A percentile compares a stretch with the other conserved stretches of the same genome.
phyloP scores from a whole-genome alignment of 2,329 filamentous ascomycete species.

The Hymenoscyphus fraxineus region DNA sequence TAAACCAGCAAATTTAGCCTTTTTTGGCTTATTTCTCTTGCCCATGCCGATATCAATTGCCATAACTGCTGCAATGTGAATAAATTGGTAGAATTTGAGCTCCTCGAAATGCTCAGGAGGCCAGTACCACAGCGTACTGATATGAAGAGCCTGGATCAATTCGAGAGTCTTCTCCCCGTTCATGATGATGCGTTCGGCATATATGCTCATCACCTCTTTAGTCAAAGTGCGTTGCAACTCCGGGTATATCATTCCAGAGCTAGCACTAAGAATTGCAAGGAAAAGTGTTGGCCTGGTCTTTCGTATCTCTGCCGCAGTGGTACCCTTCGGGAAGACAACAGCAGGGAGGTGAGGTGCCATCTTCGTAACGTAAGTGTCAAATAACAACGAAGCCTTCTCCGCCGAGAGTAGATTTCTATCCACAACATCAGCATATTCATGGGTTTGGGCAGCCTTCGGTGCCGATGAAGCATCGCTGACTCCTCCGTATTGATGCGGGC shows the following conservation, averaged over 20 bases:
- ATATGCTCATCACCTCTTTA: constrained; percentile 45
- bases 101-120: constrained; percentile 45
- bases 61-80: constrained; percentile 50
- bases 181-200: constrained; percentile 45
- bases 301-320: constrained; percentile 53
- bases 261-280: constrained; percentile 62
- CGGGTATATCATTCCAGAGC: constrained; percentile 52
- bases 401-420: constrained; percentile 57
- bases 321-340: constrained; percentile 55
- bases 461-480: not conserved
- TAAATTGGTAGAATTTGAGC: constrained; percentile 49
- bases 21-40: constrained; percentile 31
- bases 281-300: constrained; percentile 62
- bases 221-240: constrained; percentile 42
- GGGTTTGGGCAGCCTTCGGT: constrained; percentile 19
- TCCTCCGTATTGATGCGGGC: not conserved
- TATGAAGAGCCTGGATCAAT: constrained; percentile 46
- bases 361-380: constrained; percentile 54
- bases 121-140: constrained; percentile 48
- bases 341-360: constrained; percentile 61
- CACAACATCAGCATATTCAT: constrained; percentile 42
- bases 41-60: constrained; percentile 38
- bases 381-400: constrained; percentile 52
- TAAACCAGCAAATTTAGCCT: constrained; percentile 39
- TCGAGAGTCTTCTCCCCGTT: constrained; percentile 49